These are phyloP conservation scores for Candida awuae DNA, from an alignment of 805 yeast species.

Conservation along the genomic window DNA sequence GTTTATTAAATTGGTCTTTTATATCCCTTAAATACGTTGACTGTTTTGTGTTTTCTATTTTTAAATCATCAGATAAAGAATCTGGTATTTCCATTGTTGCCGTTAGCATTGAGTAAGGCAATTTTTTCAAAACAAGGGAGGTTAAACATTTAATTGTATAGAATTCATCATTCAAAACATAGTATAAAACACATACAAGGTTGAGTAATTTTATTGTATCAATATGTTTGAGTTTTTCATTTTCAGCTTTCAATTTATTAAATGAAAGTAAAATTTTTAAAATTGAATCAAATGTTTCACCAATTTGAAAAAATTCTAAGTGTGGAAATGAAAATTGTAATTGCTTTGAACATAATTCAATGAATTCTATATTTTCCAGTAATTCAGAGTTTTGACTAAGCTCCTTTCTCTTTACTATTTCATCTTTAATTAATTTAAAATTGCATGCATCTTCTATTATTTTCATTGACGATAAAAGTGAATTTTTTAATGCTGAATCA, in stretches of 20 bases:
- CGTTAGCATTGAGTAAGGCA: conserved; percentile 19
- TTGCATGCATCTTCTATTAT: conserved; percentile 26
- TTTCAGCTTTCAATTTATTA: conserved; percentile 13
- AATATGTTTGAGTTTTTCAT: conserved; percentile 10
- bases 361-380: conserved; percentile 13
- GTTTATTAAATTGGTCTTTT: conserved; percentile 39
- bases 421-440: conserved; percentile 18
- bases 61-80: conserved; percentile 12
- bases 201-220: conserved; percentile 15
- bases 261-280: conserved; percentile 20
- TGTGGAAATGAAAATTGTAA: conserved; percentile 25
- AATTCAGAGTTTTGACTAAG: conserved; percentile 10
- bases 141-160: conserved; percentile 22
- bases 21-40: conserved; percentile 31
- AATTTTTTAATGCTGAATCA: neutral
- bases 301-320: conserved; percentile 24
- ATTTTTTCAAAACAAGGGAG: conserved; percentile 21
- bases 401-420: conserved; percentile 13
- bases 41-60: conserved; percentile 7
- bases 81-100: conserved; percentile 2
- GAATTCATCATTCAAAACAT: conserved; percentile 19
- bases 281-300: conserved; percentile 24
- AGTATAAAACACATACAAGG: conserved; percentile 22
- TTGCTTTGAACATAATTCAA: conserved; percentile 19
- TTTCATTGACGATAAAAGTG: conserved; percentile 16